These are phyloP conservation scores for Acmispon strigosus DNA, from an alignment of 306 rosid genomes.

Conservation along the genomic window DNA sequence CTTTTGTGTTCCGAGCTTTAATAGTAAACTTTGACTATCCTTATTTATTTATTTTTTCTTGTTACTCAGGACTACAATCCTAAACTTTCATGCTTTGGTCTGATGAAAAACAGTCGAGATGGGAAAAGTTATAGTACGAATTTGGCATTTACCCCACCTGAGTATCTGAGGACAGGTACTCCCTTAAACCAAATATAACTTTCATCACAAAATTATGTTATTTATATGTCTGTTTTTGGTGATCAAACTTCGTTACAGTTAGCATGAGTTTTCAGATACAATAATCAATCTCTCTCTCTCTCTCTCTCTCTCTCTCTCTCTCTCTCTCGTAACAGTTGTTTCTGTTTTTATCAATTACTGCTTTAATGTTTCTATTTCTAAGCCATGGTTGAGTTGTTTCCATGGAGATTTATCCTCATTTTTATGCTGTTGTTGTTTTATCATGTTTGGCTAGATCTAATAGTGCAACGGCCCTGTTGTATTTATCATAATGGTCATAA, in stretches of 20 bases:
- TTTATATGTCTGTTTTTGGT: conserved; percentile 8
- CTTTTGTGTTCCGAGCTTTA: background rate
- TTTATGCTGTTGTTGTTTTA: background rate
- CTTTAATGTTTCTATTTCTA: background rate
- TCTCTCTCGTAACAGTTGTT: background rate
- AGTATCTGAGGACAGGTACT: conserved; percentile 85
- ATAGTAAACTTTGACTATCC: background rate
- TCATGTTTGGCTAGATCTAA: background rate
- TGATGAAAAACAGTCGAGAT: conserved; percentile 97
- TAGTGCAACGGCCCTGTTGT: background rate
- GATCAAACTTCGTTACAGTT: background rate
- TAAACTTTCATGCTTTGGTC: conserved; percentile 92
- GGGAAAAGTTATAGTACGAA: conserved; percentile 97
- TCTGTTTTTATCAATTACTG: background rate
- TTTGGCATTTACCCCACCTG: conserved; percentile 94
- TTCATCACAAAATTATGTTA: background rate
- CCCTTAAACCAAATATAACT: background rate
- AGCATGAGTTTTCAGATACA: background rate
- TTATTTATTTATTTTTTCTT: background rate
- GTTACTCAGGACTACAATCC: conserved; percentile 77
- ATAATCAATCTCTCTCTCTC: background rate
- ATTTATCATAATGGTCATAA: background rate
- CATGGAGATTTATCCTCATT: background rate
- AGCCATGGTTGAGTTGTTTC: background rate
- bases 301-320: no score